Evolutionary conservation across 345 rosid genomes (phyloP).

Genomic region (Sisymbrium irio): DNA sequence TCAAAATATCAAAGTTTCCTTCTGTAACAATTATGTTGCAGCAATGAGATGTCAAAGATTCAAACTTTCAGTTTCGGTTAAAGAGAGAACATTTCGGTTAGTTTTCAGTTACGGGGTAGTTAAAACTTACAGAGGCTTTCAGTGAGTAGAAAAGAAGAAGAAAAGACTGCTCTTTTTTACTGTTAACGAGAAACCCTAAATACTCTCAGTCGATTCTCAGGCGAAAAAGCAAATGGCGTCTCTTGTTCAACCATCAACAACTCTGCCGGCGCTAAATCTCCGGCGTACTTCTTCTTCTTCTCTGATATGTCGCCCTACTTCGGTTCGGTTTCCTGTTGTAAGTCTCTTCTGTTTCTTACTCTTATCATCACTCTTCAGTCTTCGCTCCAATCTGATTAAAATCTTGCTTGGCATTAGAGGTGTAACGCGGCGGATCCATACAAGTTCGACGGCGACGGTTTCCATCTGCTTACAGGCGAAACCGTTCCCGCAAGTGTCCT

Average conservation of each 20-base stretch:
- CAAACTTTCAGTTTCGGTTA: not conserved
- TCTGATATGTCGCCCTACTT: not conserved
- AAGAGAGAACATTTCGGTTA: not conserved
- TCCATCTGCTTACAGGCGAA: constrained; percentile 39
- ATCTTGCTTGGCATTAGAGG: constrained; percentile 27
- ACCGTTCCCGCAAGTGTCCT: constrained; percentile 37
- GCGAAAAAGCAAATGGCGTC: constrained; percentile 18
- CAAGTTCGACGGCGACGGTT: constrained; percentile 43
- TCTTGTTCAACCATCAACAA: constrained; percentile 19
- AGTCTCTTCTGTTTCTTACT: not conserved
- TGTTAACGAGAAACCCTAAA: constrained; percentile 12
- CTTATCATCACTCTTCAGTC: no score
- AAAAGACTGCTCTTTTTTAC: not conserved
- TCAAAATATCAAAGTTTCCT: not conserved
- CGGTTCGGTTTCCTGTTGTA: constrained; percentile 26
- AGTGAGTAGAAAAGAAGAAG: not conserved
- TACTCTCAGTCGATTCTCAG: not conserved
- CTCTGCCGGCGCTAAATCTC: constrained; percentile 13
- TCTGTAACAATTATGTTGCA: not conserved
- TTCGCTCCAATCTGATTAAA: no score
- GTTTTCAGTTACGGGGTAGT: not conserved
- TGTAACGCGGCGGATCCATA: constrained; percentile 64
- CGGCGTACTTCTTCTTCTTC: constrained; percentile 20
- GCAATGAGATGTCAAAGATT: not conserved
- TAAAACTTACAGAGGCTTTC: no score